Evolutionary conservation across 768 basidiomycete genomes (phyloP).

Genomic region (Termitomyces sp.): DNA sequence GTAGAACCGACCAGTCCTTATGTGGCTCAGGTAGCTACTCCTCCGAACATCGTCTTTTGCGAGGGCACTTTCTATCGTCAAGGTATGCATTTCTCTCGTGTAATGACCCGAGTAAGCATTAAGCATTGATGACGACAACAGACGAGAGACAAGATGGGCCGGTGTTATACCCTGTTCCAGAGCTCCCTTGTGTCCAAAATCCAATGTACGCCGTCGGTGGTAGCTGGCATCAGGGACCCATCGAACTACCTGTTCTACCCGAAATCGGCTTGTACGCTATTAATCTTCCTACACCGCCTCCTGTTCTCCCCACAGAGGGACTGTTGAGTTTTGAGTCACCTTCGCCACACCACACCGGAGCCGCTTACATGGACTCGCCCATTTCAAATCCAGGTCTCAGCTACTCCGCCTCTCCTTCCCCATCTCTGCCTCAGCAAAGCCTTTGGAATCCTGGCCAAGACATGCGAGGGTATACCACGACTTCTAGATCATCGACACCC

Average conservation of each 20-base stretch:
- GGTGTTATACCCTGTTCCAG: not conserved
- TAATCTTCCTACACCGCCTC: not conserved
- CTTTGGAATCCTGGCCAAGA: not conserved
- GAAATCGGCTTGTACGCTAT: constrained; percentile 8
- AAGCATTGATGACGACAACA: not conserved
- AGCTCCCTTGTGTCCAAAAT: not conserved
- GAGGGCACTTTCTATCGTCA: not conserved
- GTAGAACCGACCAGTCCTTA: not conserved
- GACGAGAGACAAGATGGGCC: not conserved
- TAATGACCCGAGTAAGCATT: not conserved
- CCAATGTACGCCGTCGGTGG: not conserved
- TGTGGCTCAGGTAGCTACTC: not conserved
- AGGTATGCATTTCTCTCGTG: not conserved
- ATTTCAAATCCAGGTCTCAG: constrained; percentile 6
- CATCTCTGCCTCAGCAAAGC: not conserved
- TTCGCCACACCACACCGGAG: not conserved
- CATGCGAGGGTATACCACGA: not conserved
- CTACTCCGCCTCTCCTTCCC: constrained; percentile 10
- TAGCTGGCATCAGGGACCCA: constrained; percentile 1
- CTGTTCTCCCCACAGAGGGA: constrained; percentile 4
- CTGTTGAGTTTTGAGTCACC: constrained; percentile 8
- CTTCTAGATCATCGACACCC: constrained; percentile 3
- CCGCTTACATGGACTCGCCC: not conserved
- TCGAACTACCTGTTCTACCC: constrained; percentile 2
- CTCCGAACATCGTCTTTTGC: not conserved